A percentile compares a stretch with the other conserved stretches of the same genome.
Evolutionary conservation across 768 basidiomycete genomes (phyloP).

Genomic region (Mrakia gelida): DNA sequence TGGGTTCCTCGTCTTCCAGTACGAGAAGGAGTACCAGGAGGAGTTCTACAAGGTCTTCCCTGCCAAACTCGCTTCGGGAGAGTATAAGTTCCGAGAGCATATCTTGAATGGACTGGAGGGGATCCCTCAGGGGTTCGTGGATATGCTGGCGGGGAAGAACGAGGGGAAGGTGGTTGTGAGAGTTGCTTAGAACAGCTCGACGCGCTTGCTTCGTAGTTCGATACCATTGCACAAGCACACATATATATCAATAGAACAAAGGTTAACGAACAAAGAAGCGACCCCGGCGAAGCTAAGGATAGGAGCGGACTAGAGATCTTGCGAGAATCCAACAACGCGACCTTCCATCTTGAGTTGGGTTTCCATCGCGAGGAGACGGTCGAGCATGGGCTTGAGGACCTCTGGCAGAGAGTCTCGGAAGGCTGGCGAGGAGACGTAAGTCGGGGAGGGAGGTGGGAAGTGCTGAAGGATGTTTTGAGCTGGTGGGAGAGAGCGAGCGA

Average conservation of each 20-base stretch:
- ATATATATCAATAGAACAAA: background rate
- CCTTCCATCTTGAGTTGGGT: slow-evolving; percentile 41
- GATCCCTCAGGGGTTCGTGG: slow-evolving; percentile 47
- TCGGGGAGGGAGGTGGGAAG: slow-evolving; percentile 46
- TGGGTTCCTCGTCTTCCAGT: slow-evolving; percentile 84
- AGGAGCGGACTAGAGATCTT: slow-evolving; percentile 38
- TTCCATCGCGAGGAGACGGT: slow-evolving; percentile 57
- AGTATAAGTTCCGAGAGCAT: slow-evolving; percentile 53
- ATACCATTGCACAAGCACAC: background rate
- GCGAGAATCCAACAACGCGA: slow-evolving; percentile 55
- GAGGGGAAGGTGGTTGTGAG: slow-evolving; percentile 46
- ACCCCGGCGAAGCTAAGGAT: background rate
- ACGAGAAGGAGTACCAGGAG: slow-evolving; percentile 50
- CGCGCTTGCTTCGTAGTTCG: background rate
- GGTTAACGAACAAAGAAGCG: background rate
- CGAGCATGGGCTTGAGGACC: slow-evolving; percentile 54
- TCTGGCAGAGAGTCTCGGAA: slow-evolving; percentile 53
- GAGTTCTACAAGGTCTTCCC: slow-evolving; percentile 51
- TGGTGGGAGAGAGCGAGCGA: slow-evolving; percentile 45
- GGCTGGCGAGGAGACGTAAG: slow-evolving; percentile 55
- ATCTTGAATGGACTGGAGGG: slow-evolving; percentile 50
- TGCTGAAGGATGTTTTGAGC: slow-evolving; percentile 74
- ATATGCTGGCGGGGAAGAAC: slow-evolving; percentile 46
- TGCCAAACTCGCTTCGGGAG: slow-evolving; percentile 48
- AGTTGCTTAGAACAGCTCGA: background rate